phyloP scores from a whole-genome alignment of 257 asterid species.

The Henckelia pumila region DNA sequence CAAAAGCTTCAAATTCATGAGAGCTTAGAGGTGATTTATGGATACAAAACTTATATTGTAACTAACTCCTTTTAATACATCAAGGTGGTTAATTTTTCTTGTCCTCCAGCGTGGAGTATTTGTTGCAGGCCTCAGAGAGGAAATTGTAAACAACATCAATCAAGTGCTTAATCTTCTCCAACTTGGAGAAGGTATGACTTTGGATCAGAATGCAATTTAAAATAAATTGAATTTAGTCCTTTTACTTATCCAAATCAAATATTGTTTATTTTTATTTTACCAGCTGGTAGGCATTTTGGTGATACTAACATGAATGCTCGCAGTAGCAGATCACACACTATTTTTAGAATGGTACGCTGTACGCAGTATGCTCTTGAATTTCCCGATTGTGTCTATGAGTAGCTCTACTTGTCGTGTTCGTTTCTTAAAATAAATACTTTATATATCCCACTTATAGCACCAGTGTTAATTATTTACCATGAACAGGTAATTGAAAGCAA shows the following conservation, averaged over 20 bases:
- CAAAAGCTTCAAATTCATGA: constrained; percentile 95
- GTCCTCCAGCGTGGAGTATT: constrained; percentile 83
- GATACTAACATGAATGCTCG: constrained; percentile 97
- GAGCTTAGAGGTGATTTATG: constrained; percentile 80
- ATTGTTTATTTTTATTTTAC: constrained; percentile 24
- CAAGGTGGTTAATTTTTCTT: constrained; percentile 21
- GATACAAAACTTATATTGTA: constrained; percentile 12
- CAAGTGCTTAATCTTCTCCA: constrained; percentile 87
- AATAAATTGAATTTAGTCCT: constrained; percentile 9
- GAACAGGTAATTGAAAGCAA: constrained; percentile 93
- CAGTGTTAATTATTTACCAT: constrained; percentile 17
- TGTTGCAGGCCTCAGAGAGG: constrained; percentile 98
- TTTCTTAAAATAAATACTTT: constrained; percentile 19
- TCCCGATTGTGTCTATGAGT: constrained; percentile 18
- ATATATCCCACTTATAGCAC: constrained; percentile 13
- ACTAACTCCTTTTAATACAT: constrained; percentile 12
- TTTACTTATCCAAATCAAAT: constrained; percentile 18
- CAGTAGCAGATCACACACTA: constrained; percentile 95
- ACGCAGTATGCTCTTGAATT: constrained; percentile 45
- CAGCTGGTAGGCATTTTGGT: constrained; percentile 97
- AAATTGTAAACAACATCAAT: constrained; percentile 75
- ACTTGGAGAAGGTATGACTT: constrained; percentile 85
- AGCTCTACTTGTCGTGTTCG: constrained; percentile 11
- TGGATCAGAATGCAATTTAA: constrained; percentile 19
- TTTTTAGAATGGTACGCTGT: constrained; percentile 96